A percentile compares a stretch with the other conserved stretches of the same genome.
phyloP scores from a whole-genome alignment of 2,329 filamentous ascomycete genomes.

The Fragosphaeria purpurea region DNA sequence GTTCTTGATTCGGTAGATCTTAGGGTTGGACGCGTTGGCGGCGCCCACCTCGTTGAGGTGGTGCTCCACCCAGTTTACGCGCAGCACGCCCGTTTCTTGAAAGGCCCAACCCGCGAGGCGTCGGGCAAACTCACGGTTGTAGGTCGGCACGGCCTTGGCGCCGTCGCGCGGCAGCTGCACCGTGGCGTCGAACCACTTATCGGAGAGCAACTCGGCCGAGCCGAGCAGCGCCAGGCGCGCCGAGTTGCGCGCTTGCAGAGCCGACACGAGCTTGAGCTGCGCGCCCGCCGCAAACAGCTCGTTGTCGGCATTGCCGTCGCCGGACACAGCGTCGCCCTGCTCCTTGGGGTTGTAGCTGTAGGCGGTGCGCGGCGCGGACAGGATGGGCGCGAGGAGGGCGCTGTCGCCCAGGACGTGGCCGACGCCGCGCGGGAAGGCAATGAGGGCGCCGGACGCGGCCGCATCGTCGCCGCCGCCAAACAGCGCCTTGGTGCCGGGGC shows the following conservation, averaged over 20 bases:
- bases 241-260: slow-evolving; percentile 85
- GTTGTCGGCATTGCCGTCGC: slow-evolving; percentile 61
- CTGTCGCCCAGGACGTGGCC: slow-evolving; percentile 74
- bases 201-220: slow-evolving; percentile 74
- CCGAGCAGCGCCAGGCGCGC: slow-evolving; percentile 81
- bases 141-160: slow-evolving; percentile 46
- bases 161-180: slow-evolving; percentile 51
- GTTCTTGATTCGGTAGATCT: slow-evolving; percentile 91
- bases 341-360: slow-evolving; percentile 95
- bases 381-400: slow-evolving; percentile 67
- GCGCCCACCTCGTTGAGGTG: slow-evolving; percentile 47
- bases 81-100: slow-evolving; percentile 82
- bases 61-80: slow-evolving; percentile 76
- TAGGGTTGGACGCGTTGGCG: slow-evolving; percentile 61
- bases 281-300: slow-evolving; percentile 70
- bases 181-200: slow-evolving; percentile 79
- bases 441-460: slow-evolving; percentile 26
- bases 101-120: slow-evolving; percentile 91
- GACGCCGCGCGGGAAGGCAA: slow-evolving; percentile 74
- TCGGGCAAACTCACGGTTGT: slow-evolving; percentile 78
- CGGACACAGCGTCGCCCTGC: slow-evolving; percentile 60
- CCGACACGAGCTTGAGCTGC: slow-evolving; percentile 77
- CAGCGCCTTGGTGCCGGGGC: slow-evolving; percentile 63
- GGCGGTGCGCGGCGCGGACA: slow-evolving; percentile 73
- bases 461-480: slow-evolving; percentile 49